These are phyloP conservation scores for Colletotrichum tropicale DNA, from an alignment of 2,329 filamentous ascomycete species.

Conservation along the genomic window DNA sequence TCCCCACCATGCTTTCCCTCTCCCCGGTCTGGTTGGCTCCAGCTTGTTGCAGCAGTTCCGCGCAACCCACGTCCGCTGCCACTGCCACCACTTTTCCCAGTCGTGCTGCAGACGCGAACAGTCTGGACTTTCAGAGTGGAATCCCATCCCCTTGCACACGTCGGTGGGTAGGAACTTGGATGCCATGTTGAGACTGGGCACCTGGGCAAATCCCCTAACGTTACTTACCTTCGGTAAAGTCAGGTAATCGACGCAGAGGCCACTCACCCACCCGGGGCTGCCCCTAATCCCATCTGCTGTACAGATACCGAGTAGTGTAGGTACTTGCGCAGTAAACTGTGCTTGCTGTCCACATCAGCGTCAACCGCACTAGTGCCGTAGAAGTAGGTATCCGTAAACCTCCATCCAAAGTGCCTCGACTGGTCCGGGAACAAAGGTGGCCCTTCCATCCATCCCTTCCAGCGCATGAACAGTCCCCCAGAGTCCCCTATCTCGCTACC, in stretches of 20 bases:
- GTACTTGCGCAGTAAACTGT: not conserved
- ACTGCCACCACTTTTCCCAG: not conserved
- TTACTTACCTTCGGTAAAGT: too few species aligned
- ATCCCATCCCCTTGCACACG: not conserved
- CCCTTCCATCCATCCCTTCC: not conserved
- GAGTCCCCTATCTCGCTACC: not conserved
- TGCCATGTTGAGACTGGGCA: not conserved
- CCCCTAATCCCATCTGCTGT: not conserved
- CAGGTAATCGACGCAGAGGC: not conserved
- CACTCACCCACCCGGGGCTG: not conserved
- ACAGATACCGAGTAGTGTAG: not conserved
- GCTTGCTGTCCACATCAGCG: not conserved
- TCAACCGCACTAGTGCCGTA: not conserved
- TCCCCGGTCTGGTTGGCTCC: constrained; percentile 1
- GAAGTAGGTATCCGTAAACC: not conserved
- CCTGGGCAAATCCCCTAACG: not conserved
- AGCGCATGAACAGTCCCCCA: not conserved
- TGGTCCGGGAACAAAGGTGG: not conserved
- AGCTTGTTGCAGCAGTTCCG: constrained; percentile 2
- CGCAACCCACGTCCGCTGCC: not conserved
- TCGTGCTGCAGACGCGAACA: not conserved
- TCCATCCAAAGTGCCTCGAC: not conserved
- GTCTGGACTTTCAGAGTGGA: not conserved
- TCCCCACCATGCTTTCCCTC: not conserved
- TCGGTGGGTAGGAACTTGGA: not conserved